Base-by-base conservation (phyloP, 345 rosid genomes). In the Linum lewisii region DNA sequence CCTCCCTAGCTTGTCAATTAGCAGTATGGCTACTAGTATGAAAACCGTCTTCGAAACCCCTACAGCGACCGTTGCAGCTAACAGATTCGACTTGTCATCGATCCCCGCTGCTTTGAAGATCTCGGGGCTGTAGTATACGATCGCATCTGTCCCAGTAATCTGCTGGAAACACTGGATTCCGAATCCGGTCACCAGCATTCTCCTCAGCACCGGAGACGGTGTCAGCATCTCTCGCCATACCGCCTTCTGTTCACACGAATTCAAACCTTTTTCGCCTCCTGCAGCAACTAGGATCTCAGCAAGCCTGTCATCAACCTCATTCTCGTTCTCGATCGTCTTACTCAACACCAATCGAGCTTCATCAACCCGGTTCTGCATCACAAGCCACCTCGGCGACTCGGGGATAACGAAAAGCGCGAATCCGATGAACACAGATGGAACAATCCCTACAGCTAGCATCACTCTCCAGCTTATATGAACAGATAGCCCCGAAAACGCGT, bases 51-150 rank as follows among this genome's bases (percentile, higher is more conserved):
- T 88, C 1, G 90, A 72, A 59, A 83, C 62, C 38, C 96, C 96
- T 6, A 88, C 93, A 4, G 93, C 82, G 22, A 88, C 86, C 5
- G 93, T 85, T 15, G 88, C 88, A 2, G 84, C 86, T 0, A 88
- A 88, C 63, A 82, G 79, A 66, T 77, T 80, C 24, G 90, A 59
- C 19, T 83, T 72, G 67, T 70, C 68, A 74, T 73, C 32, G 59
- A 88, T 75, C 54, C 96, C 96, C 11, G 96, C 90, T 16, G 54
- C 73, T 61, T 76, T 63, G 42, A 88, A 73, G 66, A 88, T 88
- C 70, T 73, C 86, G 0, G 93, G 96, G 76, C 95, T 83, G 72
- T 87, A 87, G 62, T 71, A 71, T 2, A 71, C 74, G 0, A 57
- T 61, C 21, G 70, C 74, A 32, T 71, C 70, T 14, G 65, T 71